Evolutionary conservation across 306 rosid genomes (phyloP), one percentile per base, ranked within the genome.

Genomic region (Carpinus viminea): DNA sequence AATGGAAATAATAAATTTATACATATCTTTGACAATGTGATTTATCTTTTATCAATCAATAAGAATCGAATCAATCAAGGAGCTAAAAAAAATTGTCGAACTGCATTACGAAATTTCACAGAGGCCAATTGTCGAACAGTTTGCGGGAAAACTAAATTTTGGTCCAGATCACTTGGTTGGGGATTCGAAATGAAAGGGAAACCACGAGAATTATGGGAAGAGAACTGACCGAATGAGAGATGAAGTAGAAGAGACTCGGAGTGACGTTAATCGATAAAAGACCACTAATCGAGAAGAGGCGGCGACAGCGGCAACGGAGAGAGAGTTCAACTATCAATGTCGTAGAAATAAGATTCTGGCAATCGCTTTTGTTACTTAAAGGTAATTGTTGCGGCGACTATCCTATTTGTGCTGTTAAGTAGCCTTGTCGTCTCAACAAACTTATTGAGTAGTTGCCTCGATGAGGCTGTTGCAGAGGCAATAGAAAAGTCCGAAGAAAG

Each of bases 81-180:
- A 48, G 52, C 0, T 11, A 48, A 48, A 3, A 3, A 48, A 48
- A 48, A 11, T 9, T 11, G 4, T 9, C 2, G 15, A 0, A 11
- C 52, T 48, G 52, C 52, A 48, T 48, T 7, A 34, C 47, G 18
- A 1, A 34, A 16, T 56, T 78, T 77, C 61, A 12, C 8, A 54
- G 64, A 69, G 74, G 71, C 78, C 61, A 61, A 60, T 73, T 60
- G 31, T 86, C 86, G 59, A 86, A 76, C 76, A 62, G 52, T 60
- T 79, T 47, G 68, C 68, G 31, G 45, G n/a, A 71, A 26, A 47
- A 20, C 2, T 53, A 55, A 57, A 24, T 17, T 12, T n/a, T 8
- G 17, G 16, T 8, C 59, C 9, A 26, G 66, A 8, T 13, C 50
- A 8, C 1, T 6, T 13, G n/a, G 18, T 6, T 45, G 4, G 4